Conservation (phyloP, 2,329 filamentous ascomycete genomes). For the Dichotomopilus funicola region DNA sequence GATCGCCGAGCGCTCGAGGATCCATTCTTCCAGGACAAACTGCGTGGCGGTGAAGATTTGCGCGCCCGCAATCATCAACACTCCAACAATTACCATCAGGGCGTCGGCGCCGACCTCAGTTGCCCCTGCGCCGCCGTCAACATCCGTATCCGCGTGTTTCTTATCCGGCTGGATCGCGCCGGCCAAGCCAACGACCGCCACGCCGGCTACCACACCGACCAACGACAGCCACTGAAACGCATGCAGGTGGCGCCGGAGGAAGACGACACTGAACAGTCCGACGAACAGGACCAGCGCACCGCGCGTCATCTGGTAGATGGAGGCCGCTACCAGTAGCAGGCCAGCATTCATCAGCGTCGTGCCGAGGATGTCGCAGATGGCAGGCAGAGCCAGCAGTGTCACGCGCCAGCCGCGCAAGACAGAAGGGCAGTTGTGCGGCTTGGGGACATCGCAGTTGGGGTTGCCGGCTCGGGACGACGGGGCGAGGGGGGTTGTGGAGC, state of each 20-base stretch:
- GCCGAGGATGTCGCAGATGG: constrained; percentile 87
- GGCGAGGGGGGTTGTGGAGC: constrained; percentile 36
- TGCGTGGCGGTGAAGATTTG: constrained; percentile 97
- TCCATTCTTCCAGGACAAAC: constrained; percentile 92
- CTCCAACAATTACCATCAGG: constrained; percentile 68
- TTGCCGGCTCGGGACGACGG: constrained; percentile 8
- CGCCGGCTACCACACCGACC: constrained; percentile 78
- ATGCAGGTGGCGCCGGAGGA: constrained; percentile 71
- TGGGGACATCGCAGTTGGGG: constrained; percentile 25
- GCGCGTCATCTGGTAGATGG: constrained; percentile 98
- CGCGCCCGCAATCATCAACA: constrained; percentile 83
- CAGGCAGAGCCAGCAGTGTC: constrained; percentile 71
- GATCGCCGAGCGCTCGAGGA: constrained; percentile 59
- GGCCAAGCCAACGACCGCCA: constrained; percentile 82
- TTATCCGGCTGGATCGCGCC: constrained; percentile 72
- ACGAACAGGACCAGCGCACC: constrained; percentile 94
- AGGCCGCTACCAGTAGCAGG: constrained; percentile 85
- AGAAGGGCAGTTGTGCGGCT: constrained; percentile 41
- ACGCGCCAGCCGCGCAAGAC: constrained; percentile 66
- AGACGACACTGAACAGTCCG: constrained; percentile 87
- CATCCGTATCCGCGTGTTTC: constrained; percentile 36
- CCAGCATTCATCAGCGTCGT: constrained; percentile 98
- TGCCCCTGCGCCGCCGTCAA: constrained; percentile 30
- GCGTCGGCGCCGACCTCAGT: constrained; percentile 38
- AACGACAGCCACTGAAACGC: constrained; percentile 92